Percentiles rank a stretch among this genome's conserved stretches.
Evolutionary conservation across 2,329 filamentous ascomycete species (phyloP).

Genomic region (Blumeriella jaapii): DNA sequence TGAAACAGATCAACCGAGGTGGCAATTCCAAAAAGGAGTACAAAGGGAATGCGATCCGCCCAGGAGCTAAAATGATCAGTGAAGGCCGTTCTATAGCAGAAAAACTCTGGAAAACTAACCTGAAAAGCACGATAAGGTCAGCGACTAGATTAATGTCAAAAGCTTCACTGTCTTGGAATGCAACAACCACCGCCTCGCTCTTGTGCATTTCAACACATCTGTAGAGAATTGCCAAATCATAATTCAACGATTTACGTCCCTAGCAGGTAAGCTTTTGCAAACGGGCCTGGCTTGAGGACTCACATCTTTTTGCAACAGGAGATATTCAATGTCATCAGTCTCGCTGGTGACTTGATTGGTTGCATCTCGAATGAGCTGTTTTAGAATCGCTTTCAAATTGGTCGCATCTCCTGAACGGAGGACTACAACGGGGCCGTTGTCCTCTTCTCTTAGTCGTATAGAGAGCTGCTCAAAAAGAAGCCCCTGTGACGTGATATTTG

Average conservation of each 20-base stretch:
- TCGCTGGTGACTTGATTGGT: slow-evolving; percentile 36
- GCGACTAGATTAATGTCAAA: slow-evolving; percentile 64
- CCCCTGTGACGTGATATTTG: slow-evolving; percentile 65
- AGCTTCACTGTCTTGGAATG: slow-evolving; percentile 72
- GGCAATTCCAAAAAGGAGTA: slow-evolving; percentile 67
- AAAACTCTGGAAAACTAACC: slow-evolving; percentile 34
- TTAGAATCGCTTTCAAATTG: slow-evolving; percentile 62
- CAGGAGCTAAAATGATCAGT: slow-evolving; percentile 39
- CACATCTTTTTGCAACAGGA: slow-evolving; percentile 35
- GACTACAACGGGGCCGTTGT: slow-evolving; percentile 47
- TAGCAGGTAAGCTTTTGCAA: slow-evolving; percentile 24
- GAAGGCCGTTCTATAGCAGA: background rate
- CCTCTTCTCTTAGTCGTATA: slow-evolving; percentile 37
- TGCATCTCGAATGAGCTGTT: slow-evolving; percentile 59
- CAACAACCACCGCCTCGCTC: slow-evolving; percentile 53
- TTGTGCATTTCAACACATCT: slow-evolving; percentile 43
- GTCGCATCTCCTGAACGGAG: slow-evolving; percentile 60
- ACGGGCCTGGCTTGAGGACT: background rate
- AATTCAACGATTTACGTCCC: slow-evolving; percentile 59
- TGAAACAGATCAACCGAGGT: slow-evolving; percentile 74
- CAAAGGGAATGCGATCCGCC: slow-evolving; percentile 65
- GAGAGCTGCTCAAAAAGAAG: slow-evolving; percentile 62
- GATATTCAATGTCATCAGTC: slow-evolving; percentile 43
- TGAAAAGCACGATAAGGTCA: slow-evolving; percentile 57
- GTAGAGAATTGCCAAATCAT: slow-evolving; percentile 63